These are phyloP conservation scores for Sanghuangporus baumii DNA, from an alignment of 1,284 basidiomycete genomes.

Conservation along the genomic window DNA sequence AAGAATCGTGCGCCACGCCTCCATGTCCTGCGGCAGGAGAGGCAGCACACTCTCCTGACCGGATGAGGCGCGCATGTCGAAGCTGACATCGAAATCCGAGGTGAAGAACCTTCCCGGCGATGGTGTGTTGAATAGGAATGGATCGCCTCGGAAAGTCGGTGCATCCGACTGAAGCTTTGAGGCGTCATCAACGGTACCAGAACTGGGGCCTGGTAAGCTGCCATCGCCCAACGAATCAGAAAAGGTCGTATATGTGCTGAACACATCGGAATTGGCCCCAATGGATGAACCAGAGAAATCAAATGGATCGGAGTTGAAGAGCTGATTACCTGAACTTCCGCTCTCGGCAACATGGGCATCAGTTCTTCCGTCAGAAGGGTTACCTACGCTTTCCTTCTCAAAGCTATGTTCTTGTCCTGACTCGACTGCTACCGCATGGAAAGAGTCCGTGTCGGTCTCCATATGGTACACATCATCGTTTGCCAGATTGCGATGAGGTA, in stretches of 20 bases:
- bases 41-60: constrained; percentile 2
- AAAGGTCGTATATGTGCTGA: background rate
- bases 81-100: constrained; percentile 11
- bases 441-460: too few species aligned
- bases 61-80: constrained; percentile 11
- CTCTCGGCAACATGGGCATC: too few species aligned
- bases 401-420: too few species aligned
- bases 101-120: background rate
- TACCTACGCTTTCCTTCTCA: too few species aligned
- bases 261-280: background rate
- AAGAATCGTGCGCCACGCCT: constrained; percentile 10
- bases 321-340: background rate
- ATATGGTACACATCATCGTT: too few species aligned
- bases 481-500: too few species aligned
- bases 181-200: too few species aligned
- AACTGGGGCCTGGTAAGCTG: too few species aligned
- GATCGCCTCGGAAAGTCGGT: background rate
- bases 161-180: background rate
- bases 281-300: background rate
- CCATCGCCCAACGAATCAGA: background rate
- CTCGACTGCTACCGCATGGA: too few species aligned
- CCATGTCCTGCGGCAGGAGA: constrained; percentile 8
- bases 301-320: background rate
- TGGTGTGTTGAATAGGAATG: background rate
- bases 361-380: too few species aligned